Base-by-base conservation (phyloP, 2,329 filamentous ascomycete species). In the Claviceps pusilla region DNA sequence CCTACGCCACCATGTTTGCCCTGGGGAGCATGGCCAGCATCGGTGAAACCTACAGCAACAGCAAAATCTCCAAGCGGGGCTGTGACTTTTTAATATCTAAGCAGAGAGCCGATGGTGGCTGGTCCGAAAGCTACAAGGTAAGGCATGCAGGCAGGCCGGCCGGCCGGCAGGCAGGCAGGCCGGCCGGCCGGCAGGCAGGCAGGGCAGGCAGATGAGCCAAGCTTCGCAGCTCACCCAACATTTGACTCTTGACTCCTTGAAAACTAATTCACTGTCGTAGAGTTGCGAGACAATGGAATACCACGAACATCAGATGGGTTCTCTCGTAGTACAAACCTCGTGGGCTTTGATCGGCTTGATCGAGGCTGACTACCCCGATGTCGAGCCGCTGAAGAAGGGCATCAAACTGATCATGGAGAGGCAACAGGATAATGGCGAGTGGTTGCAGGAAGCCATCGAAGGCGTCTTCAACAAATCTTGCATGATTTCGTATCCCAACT, bases 401-500 rank as follows among this genome's bases (percentile, higher is more conserved):
- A 76, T 96, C 64, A 80, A 78, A 66, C 74, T 98, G 62, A 79
- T 98, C 58, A 91, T 96, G 83, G 72, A 77, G 35, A 79, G 91
- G 50, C 93, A 98, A 72, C 84, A 89, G 68, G 66, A 75, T 3
- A 95, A 95, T 64, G 93, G 93, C 39, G 90, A 96, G 72, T 98
- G 93, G 93, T 67, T 87, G 60, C 90, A 96, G 66, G 93, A 97
- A 69, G 84, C 86, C 0, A 97, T 98, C 62, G 93, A 98, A 68
- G 93, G 93, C 2, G 93, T 98, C 11, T 98, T 98, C 72, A 98
- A 98, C 72, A 95, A 96, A 75, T 93, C 84, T 64, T 97, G 91
- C 76, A 97, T 96, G 89, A 98, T 98, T 60, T 93, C 89, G 0
- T 98, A 98, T 65, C 91, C 91, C 47, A 98, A 98, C 75, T 98